These are phyloP conservation scores for Podospora anserina DNA, from an alignment of 495 filamentous ascomycete species.

Conservation along the genomic window DNA sequence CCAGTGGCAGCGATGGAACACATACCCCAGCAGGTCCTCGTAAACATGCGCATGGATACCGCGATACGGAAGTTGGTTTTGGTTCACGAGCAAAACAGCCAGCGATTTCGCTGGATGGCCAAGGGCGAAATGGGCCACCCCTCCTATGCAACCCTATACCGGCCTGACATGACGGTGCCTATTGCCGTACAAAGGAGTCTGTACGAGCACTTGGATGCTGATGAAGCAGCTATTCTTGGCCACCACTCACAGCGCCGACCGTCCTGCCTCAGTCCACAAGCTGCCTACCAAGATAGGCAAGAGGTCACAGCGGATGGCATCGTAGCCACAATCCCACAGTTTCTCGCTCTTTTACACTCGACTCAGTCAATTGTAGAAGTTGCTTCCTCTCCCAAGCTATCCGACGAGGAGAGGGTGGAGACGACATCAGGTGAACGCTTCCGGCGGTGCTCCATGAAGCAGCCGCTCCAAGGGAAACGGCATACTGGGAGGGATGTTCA, in stretches of 20 bases:
- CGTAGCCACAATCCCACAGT: constrained; percentile 22
- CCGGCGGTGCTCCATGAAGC: constrained; percentile 9
- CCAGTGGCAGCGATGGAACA: constrained; percentile 23
- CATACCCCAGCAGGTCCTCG: constrained; percentile 17
- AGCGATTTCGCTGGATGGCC: constrained; percentile 11
- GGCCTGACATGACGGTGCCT: not conserved
- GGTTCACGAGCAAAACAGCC: not conserved
- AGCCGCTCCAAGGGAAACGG: constrained; percentile 8
- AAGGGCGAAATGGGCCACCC: constrained; percentile 3
- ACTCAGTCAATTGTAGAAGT: constrained; percentile 13
- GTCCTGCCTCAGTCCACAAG: not conserved
- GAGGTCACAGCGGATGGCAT: constrained; percentile 12
- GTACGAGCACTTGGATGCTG: not conserved
- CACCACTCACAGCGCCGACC: not conserved
- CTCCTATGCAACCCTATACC: not conserved
- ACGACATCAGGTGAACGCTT: not conserved
- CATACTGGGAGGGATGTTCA: constrained; percentile 14
- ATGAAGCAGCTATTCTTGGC: not conserved
- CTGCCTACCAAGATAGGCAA: not conserved
- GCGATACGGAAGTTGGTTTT: constrained; percentile 17
- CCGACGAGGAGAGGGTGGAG: not conserved
- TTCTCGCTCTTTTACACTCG: constrained; percentile 18
- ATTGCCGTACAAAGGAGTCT: not conserved
- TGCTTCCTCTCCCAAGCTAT: not conserved
- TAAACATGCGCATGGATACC: constrained; percentile 14